Evolutionary conservation across 352 stramenopile species (phyloP).

Genomic region (Pythium aquatile): DNA sequence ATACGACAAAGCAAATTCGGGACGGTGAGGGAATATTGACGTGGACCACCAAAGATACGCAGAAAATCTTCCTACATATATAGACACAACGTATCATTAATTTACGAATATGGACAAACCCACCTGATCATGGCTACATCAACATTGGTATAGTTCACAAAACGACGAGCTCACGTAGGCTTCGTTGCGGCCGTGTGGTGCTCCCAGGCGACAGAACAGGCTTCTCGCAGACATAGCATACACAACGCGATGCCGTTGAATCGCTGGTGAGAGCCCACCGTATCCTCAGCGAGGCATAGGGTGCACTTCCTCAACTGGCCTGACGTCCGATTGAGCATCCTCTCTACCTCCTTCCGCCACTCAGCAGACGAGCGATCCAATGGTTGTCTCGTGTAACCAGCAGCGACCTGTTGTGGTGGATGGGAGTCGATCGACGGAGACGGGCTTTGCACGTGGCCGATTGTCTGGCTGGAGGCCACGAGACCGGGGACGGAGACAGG

Average conservation of each 20-base stretch:
- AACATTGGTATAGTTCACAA: background rate
- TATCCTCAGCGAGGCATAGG: slow-evolving; percentile 10
- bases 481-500: background rate
- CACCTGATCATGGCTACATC: background rate
- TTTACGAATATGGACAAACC: background rate
- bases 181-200: background rate
- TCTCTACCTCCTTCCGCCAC: background rate
- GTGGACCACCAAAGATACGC: slow-evolving; percentile 7
- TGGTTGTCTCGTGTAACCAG: background rate
- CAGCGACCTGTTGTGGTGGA: too few species aligned
- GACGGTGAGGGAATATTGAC: background rate
- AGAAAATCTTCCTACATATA: background rate
- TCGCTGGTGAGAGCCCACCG: slow-evolving; percentile 14
- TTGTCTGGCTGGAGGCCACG: background rate
- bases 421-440: background rate
- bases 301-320: slow-evolving; percentile 7
- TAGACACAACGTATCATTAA: background rate
- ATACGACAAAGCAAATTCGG: background rate
- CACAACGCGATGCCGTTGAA: slow-evolving; percentile 9
- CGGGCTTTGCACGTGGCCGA: background rate
- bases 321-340: background rate
- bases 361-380: background rate
- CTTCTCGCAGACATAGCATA: slow-evolving; percentile 4
- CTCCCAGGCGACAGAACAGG: background rate
- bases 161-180: background rate